Evolutionary conservation across 1,284 basidiomycete genomes (phyloP).

Genomic region (Ceratobasidium sp.): DNA sequence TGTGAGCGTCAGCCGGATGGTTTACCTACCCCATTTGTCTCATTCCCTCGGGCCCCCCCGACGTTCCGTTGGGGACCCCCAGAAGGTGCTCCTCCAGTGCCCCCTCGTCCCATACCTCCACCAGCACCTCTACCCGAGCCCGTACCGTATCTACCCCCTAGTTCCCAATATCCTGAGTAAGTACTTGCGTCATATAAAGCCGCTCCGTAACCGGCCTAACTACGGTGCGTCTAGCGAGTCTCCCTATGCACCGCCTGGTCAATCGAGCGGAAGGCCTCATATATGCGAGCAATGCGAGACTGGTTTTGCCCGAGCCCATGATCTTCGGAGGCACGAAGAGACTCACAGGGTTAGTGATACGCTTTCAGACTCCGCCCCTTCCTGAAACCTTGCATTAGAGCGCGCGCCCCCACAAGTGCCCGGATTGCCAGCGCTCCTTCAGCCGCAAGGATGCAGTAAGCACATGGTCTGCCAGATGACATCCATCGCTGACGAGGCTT

Average conservation of each 20-base stretch:
- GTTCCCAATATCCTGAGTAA: conserved; percentile 20
- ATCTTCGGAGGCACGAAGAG: conserved; percentile 32
- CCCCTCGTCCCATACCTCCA: conserved; percentile 28
- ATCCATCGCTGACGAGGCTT: not conserved
- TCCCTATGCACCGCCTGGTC: conserved; percentile 35
- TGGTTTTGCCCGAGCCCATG: conserved; percentile 41
- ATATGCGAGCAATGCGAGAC: conserved; percentile 40
- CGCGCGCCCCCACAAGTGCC: conserved; percentile 39
- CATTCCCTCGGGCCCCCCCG: conserved; percentile 26
- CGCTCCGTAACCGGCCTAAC: not conserved
- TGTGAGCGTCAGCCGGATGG: conserved; percentile 15
- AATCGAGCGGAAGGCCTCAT: conserved; percentile 31
- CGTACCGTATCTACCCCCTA: not conserved
- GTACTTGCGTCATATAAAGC: not conserved
- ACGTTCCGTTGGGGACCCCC: conserved; percentile 26
- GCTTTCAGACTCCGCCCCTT: not conserved
- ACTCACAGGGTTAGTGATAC: conserved; percentile 31
- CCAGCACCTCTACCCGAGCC: conserved; percentile 3
- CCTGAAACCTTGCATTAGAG: conserved; percentile 5
- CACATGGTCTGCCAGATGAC: not conserved
- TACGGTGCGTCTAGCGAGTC: conserved; percentile 17
- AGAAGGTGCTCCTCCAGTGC: conserved; percentile 6
- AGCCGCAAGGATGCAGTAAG: conserved; percentile 42
- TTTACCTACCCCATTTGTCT: conserved; percentile 7
- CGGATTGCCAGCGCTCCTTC: conserved; percentile 39